Percentiles rank a stretch among this genome's conserved stretches.
phyloP scores from a whole-genome alignment of 768 basidiomycete genomes.

The Ephemerocybe angulata region DNA sequence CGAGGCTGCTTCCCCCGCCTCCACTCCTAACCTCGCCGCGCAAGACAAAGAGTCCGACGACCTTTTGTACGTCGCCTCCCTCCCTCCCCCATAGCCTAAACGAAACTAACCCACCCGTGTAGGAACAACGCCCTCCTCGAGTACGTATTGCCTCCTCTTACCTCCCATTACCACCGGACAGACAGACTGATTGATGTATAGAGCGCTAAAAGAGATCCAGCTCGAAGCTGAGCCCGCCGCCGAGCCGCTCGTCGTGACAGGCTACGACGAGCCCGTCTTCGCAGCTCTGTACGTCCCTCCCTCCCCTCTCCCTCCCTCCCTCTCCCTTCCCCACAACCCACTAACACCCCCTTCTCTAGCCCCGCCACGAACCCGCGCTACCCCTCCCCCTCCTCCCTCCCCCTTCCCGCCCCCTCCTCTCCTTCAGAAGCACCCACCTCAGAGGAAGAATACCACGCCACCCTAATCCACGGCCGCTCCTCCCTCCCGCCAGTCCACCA shows the following conservation, averaged over 20 bases:
- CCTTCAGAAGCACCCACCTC: constrained; percentile 24
- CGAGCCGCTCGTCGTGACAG: neutral
- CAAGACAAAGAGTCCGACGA: constrained; percentile 1
- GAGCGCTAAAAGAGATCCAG: constrained; percentile 4
- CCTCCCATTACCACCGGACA: too few species aligned
- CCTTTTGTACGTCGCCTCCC: neutral
- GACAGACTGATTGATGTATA: neutral
- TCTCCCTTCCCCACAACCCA: constrained; percentile 5
- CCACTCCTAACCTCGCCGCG: too few species aligned
- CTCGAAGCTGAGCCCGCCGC: neutral
- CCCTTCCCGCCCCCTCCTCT: constrained; percentile 13
- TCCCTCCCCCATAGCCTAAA: neutral
- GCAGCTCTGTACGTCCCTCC: constrained; percentile 4
- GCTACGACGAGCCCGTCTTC: constrained; percentile 1
- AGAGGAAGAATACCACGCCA: constrained; percentile 49
- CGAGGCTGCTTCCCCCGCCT: too few species aligned
- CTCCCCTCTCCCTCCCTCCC: constrained; percentile 24
- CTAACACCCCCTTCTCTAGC: neutral
- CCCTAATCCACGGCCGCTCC: constrained; percentile 60
- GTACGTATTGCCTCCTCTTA: neutral
- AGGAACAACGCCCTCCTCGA: constrained; percentile 7
- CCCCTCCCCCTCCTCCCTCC: constrained; percentile 23
- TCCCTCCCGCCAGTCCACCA: constrained; percentile 53
- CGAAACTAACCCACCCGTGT: neutral
- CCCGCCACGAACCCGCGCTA: constrained; percentile 11